phyloP scores from a whole-genome alignment of 345 rosid species.

The Arabis alpina region DNA sequence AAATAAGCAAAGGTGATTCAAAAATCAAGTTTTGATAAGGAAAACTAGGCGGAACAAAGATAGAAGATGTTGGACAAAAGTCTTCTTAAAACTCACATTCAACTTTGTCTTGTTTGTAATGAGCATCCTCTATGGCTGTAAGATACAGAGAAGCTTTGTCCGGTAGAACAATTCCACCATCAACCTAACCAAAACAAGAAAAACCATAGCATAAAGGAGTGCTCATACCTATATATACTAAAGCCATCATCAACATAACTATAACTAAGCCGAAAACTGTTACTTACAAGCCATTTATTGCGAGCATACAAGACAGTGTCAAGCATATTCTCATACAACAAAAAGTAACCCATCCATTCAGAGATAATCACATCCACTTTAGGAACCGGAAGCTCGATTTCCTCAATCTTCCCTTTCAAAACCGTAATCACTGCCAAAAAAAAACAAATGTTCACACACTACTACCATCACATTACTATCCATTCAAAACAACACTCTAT shows the following conservation, averaged over 20 bases:
- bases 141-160: slow-evolving; percentile 86
- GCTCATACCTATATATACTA: neutral
- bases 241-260: neutral
- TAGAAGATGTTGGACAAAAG: neutral
- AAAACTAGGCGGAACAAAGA: neutral
- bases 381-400: slow-evolving; percentile 73
- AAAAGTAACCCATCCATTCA: slow-evolving; percentile 98
- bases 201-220: neutral
- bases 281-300: slow-evolving; percentile 97
- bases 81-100: slow-evolving; percentile 64
- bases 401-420: slow-evolving; percentile 94
- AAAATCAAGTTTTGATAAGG: neutral
- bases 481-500: neutral
- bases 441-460: slow-evolving; percentile 12
- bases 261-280: neutral
- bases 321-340: slow-evolving; percentile 90
- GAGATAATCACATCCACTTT: slow-evolving; percentile 92
- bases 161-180: slow-evolving; percentile 80
- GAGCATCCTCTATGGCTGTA: slow-evolving; percentile 95
- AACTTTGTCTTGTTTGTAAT: slow-evolving; percentile 90
- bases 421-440: slow-evolving; percentile 70
- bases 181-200: slow-evolving; percentile 55
- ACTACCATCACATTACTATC: neutral
- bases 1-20: neutral
- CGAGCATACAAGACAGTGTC: slow-evolving; percentile 87